These are phyloP conservation scores for Gnetum montanum DNA, from an alignment of 75 land plant species.

Conservation along the genomic window DNA sequence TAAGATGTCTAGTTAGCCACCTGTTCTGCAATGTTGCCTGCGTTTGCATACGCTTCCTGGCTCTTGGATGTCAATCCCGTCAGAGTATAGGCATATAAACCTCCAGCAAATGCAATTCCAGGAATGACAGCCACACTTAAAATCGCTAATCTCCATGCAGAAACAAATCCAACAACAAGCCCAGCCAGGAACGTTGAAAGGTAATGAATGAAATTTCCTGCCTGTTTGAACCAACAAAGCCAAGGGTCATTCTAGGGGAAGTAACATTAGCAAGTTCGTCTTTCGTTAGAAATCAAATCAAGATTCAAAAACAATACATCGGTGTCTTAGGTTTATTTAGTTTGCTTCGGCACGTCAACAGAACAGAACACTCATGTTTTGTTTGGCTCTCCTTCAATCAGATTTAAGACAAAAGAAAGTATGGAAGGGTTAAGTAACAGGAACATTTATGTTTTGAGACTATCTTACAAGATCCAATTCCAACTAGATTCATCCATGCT, in stretches of 20 bases:
- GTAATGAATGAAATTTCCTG: constrained; percentile 91
- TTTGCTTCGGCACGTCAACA: no score
- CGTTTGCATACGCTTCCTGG: constrained; percentile 83
- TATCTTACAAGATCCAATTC: no score
- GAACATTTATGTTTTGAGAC: no score
- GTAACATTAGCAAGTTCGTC: not conserved
- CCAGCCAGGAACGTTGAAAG: constrained; percentile 84
- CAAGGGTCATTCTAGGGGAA: no score
- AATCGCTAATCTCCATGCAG: constrained; percentile 80
- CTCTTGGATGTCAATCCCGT: constrained; percentile 91
- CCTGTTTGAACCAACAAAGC: constrained; percentile 51
- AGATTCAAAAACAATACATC: not conserved
- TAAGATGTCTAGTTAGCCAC: constrained; percentile 30
- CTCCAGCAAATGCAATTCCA: constrained; percentile 88
- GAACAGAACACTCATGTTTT: no score
- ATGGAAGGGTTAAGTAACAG: no score
- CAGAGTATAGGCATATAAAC: constrained; percentile 75
- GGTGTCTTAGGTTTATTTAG: not conserved
- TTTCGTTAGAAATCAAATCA: not conserved
- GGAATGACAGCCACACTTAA: constrained; percentile 91
- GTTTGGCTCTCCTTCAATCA: no score
- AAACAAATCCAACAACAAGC: constrained; percentile 77
- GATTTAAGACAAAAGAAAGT: no score
- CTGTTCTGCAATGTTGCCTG: constrained; percentile 88
- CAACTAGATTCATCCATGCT: no score